These are phyloP conservation scores for Calonectria pseudoturangicola DNA, from an alignment of 2,329 filamentous ascomycete genomes.

Conservation along the genomic window DNA sequence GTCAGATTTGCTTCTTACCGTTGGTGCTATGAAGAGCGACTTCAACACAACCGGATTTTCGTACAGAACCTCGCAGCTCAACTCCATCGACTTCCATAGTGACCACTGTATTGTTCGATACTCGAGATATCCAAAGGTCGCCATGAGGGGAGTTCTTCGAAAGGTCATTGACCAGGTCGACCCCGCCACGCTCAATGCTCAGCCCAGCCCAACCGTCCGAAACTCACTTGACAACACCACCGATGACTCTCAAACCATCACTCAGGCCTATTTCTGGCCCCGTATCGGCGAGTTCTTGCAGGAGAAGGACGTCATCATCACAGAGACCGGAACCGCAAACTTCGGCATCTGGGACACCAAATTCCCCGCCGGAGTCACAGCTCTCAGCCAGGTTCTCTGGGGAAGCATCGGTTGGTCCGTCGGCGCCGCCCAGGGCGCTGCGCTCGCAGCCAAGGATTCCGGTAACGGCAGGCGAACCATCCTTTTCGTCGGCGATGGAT, in stretches of 20 bases:
- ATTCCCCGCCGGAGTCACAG: slow-evolving; percentile 86
- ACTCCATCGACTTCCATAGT: slow-evolving; percentile 88
- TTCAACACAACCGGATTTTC: slow-evolving; percentile 91
- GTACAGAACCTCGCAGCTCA: slow-evolving; percentile 84
- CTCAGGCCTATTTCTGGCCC: slow-evolving; percentile 86
- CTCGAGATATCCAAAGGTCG: slow-evolving; percentile 85
- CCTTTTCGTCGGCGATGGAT: slow-evolving; percentile 92
- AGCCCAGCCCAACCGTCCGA: slow-evolving; percentile 71
- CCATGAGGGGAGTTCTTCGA: slow-evolving; percentile 85
- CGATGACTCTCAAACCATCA: slow-evolving; percentile 70
- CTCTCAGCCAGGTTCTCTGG: slow-evolving; percentile 87
- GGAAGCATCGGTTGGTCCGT: slow-evolving; percentile 79
- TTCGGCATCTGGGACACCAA: slow-evolving; percentile 91
- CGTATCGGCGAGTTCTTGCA: slow-evolving; percentile 83
- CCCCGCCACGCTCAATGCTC: slow-evolving; percentile 73
- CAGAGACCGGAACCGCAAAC: slow-evolving; percentile 91
- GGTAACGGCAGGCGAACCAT: slow-evolving; percentile 79
- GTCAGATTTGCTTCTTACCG: slow-evolving; percentile 81
- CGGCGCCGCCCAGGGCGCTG: slow-evolving; percentile 78
- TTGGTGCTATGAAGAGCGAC: slow-evolving; percentile 80
- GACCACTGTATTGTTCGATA: slow-evolving; percentile 83
- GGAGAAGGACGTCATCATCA: slow-evolving; percentile 85
- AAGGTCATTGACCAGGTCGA: slow-evolving; percentile 79
- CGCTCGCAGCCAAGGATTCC: slow-evolving; percentile 82
- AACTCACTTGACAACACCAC: slow-evolving; percentile 68